These are phyloP conservation scores for Taphrina communis DNA, from an alignment of 1,139 yeast genomes.

Conservation along the genomic window DNA sequence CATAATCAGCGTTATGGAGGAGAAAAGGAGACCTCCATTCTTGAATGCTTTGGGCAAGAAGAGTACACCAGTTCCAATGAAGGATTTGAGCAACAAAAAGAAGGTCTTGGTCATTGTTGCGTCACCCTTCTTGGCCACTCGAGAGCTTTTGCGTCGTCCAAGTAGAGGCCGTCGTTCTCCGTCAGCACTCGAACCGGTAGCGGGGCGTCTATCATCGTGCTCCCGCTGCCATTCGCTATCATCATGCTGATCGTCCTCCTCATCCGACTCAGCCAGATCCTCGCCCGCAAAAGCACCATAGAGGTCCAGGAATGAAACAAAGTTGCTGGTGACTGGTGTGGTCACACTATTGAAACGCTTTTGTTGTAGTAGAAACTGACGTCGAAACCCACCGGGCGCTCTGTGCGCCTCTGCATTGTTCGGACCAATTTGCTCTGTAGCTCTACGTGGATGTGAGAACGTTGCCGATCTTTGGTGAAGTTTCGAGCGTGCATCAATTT, in stretches of 20 bases:
- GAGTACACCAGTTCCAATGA: constrained; percentile 96
- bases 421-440: constrained; percentile 48
- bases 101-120: constrained; percentile 71
- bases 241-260: constrained; percentile 50
- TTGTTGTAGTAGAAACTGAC: constrained; percentile 69
- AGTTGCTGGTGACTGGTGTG: constrained; percentile 67
- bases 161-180: constrained; percentile 41
- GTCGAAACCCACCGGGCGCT: constrained; percentile 92
- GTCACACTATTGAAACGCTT: constrained; percentile 21
- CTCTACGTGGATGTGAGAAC: constrained; percentile 52
- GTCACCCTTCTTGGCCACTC: constrained; percentile 49
- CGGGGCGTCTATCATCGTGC: constrained; percentile 22
- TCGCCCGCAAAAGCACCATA: constrained; percentile 98
- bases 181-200: constrained; percentile 26
- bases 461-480: constrained; percentile 54
- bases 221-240: constrained; percentile 46
- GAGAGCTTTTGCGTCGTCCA: constrained; percentile 41
- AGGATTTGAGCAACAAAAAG: constrained; percentile 78
- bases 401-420: constrained; percentile 62
- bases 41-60: constrained; percentile 86
- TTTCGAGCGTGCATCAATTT: constrained; percentile 54
- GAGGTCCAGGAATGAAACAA: constrained; percentile 81
- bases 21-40: constrained; percentile 78
- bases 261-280: constrained; percentile 73
- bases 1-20: constrained; percentile 63